phyloP scores from a whole-genome alignment of 345 rosid genomes.

The Hirschfeldia incana region DNA sequence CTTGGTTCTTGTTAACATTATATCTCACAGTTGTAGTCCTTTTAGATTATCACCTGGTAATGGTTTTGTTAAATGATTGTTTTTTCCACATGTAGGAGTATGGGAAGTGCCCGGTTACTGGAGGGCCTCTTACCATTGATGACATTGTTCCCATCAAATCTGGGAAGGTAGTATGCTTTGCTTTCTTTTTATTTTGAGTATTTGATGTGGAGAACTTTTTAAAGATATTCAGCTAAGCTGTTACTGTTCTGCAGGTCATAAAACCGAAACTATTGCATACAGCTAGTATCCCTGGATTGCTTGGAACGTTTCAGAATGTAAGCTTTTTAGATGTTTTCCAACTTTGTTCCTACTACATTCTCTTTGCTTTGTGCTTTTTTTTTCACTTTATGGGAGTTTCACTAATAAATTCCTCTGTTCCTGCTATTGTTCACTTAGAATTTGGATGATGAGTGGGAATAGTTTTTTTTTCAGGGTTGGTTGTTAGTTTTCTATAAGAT shows the following conservation, averaged over 20 bases:
- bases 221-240: background rate
- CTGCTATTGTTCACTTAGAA: background rate
- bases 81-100: slow-evolving; percentile 51
- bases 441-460: slow-evolving; percentile 2
- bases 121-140: slow-evolving; percentile 73
- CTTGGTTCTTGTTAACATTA: background rate
- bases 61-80: background rate
- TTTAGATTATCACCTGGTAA: slow-evolving; percentile 12
- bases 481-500: background rate
- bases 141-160: slow-evolving; percentile 75
- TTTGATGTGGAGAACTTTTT: background rate
- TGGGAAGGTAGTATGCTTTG: slow-evolving; percentile 53
- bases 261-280: slow-evolving; percentile 84
- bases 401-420: background rate
- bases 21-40: background rate
- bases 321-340: slow-evolving; percentile 22
- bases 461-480: background rate
- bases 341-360: background rate
- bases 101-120: slow-evolving; percentile 91
- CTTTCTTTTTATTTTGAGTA: background rate
- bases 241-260: slow-evolving; percentile 58
- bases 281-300: slow-evolving; percentile 98
- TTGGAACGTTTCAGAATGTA: slow-evolving; percentile 94
- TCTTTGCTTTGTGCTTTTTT: background rate
- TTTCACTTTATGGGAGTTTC: background rate